Evolutionary conservation across 2,329 filamentous ascomycete genomes (phyloP), one percentile per base, ranked within the genome.

Genomic region (Cyclaneusma minus): DNA sequence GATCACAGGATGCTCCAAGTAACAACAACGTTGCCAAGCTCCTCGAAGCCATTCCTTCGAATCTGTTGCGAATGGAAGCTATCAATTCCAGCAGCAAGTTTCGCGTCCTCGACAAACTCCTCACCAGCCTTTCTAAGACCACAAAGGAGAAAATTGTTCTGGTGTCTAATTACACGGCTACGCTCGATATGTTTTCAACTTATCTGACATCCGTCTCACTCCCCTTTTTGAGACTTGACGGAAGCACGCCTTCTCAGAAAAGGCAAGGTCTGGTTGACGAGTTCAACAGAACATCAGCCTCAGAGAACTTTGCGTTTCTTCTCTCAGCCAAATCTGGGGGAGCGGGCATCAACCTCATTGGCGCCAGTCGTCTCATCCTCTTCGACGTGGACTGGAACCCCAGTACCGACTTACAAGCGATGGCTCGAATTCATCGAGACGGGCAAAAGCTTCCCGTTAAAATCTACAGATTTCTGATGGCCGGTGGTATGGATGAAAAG

Each of bases 361-460:
- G 76, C 7, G 76, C 74, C 4, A 76, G 69, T 16, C 64, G 76
- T 13, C 61, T 82, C 3, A 55, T 81, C 4, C 63, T 82, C 2
- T 81, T 78, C 38, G 76, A 82, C 38, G 65, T 77, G 6, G 76
- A 81, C 48, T 82, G 76, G 76, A 82, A 82, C 39, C 76, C 76
- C 2, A 71, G 73, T 1, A 77, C 70, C 0, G 76, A 82, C 39
- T 53, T 76, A 12, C 76, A 82, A 45, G 75, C 76, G 6, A 80
- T 81, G 72, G 76, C 74, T 8, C 68, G 76, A 9, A 75, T 81
- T 24, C 74, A 81, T 43, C 64, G 76, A 25, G 73, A 80, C 38
- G 76, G 76, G 1, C 76, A 82, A 43, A 76, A 72, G 44, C 52
- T 58, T 7, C 66, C 65, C 3, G 77, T 74, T 34, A 68, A 66